phyloP scores from a whole-genome alignment of 352 stramenopile genomes.

The Globisporangium takayamanum region DNA sequence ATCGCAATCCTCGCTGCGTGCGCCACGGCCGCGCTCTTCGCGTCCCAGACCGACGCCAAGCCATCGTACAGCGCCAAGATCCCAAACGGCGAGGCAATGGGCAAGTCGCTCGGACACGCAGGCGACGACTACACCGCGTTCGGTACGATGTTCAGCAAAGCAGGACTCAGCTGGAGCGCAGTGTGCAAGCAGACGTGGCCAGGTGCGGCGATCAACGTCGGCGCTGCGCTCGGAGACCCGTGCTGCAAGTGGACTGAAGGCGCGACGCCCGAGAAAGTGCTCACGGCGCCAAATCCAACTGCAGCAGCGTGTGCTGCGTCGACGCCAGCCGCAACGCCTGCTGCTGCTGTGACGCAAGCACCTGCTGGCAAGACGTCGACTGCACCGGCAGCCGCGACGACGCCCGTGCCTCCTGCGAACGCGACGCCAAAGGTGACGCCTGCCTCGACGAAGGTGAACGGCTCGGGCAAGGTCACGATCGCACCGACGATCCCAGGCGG shows the following conservation, averaged over 20 bases:
- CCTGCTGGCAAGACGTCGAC: conserved; percentile 8
- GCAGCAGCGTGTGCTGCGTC: conserved; percentile 26
- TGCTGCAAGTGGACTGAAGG: conserved; percentile 45
- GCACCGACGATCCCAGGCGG: conserved; percentile 8
- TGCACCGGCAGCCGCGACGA: conserved; percentile 15
- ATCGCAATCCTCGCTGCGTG: conserved; percentile 5
- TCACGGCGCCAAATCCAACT: conserved; percentile 28
- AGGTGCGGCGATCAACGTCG: conserved; percentile 28
- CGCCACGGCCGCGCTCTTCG: conserved; percentile 3
- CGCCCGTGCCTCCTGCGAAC: conserved; percentile 11
- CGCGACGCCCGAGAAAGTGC: conserved; percentile 24
- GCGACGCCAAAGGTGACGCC: conserved; percentile 13
- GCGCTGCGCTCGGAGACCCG: conserved; percentile 41
- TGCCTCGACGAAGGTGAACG: conserved; percentile 6
- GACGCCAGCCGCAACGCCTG: conserved; percentile 14
- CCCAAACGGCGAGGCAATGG: conserved; percentile 39
- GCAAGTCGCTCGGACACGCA: conserved; percentile 31
- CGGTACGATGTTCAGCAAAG: conserved; percentile 34
- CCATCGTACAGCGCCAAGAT: conserved; percentile 19
- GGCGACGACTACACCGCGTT: conserved; percentile 38
- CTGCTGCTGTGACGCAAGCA: conserved; percentile 9
- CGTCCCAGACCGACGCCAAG: conserved; percentile 2
- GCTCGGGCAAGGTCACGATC: background rate
- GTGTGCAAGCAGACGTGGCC: conserved; percentile 40
- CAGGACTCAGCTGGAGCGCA: conserved; percentile 24